Percentiles rank a stretch among this genome's conserved stretches.
These are phyloP conservation scores for Suhomyces panamericanus DNA, from an alignment of 1,139 yeast genomes.

Conservation along the genomic window DNA sequence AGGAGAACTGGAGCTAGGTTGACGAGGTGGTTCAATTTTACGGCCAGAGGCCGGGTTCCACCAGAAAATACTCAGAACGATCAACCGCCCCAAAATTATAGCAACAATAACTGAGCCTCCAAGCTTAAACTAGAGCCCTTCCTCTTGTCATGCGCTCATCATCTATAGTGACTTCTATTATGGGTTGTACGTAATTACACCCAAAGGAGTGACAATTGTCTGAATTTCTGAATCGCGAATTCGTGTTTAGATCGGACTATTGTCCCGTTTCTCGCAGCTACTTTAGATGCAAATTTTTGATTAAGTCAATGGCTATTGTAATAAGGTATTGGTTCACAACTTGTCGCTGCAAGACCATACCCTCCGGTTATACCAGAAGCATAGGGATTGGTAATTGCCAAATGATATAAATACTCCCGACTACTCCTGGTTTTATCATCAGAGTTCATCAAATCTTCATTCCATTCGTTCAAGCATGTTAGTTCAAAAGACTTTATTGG, in stretches of 20 bases:
- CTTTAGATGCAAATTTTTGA: not conserved
- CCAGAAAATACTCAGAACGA: not conserved
- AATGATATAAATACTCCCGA: not conserved
- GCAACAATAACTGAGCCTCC: not conserved
- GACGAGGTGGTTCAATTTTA: too few species aligned
- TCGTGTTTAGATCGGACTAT: not conserved
- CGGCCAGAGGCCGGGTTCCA: not conserved
- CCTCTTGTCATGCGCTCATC: not conserved
- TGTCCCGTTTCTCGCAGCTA: not conserved
- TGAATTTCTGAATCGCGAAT: not conserved
- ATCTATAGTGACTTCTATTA: not conserved
- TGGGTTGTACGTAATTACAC: not conserved
- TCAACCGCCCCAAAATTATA: not conserved
- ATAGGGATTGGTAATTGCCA: not conserved
- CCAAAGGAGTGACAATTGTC: not conserved
- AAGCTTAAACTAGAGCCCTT: not conserved
- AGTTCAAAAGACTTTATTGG: slow-evolving; percentile 5
- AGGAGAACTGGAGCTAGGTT: too few species aligned
- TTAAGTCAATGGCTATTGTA: not conserved
- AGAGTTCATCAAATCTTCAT: not conserved
- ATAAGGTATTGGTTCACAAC: not conserved
- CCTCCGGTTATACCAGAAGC: not conserved
- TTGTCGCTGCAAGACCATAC: not conserved
- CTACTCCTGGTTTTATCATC: not conserved
- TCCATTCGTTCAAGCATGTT: slow-evolving; percentile 6